phyloP scores from a whole-genome alignment of 2,329 filamentous ascomycete species.

The Aspergillus sp. region DNA sequence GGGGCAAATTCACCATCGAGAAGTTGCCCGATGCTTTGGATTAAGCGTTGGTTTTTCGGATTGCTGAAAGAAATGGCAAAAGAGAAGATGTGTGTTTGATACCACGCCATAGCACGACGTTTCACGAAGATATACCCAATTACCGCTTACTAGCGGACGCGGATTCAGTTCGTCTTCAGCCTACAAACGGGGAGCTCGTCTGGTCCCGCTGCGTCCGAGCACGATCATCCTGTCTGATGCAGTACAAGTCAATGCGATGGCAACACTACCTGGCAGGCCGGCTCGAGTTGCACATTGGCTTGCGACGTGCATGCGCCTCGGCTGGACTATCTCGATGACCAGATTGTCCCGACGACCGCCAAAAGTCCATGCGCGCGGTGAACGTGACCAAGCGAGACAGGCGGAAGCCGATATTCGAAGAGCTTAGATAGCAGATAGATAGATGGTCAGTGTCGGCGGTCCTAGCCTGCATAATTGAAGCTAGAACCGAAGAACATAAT shows the following conservation, averaged over 20 bases:
- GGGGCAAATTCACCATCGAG: conserved; percentile 94
- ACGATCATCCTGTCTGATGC: neutral
- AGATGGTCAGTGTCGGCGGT: neutral
- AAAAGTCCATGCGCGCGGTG: neutral
- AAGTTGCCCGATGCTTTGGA: conserved; percentile 82
- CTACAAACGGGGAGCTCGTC: neutral
- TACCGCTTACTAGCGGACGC: neutral
- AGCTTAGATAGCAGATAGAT: neutral
- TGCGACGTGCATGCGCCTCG: neutral
- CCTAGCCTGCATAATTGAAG: neutral
- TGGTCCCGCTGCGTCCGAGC: neutral
- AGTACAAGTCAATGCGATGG: neutral
- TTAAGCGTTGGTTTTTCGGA: conserved; percentile 6
- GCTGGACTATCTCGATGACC: neutral
- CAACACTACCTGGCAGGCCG: neutral
- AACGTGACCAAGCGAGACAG: neutral
- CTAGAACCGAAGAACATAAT: neutral
- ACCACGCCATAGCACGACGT: neutral
- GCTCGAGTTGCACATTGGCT: neutral
- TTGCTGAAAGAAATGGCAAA: neutral
- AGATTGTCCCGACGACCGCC: neutral
- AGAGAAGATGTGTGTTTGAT: neutral
- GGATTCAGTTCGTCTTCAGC: neutral
- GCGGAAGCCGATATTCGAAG: neutral
- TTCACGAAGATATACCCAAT: neutral